A percentile compares a stretch with the other conserved stretches of the same genome.
Evolutionary conservation across 495 filamentous ascomycete species (phyloP).

Genomic region (Podospora anserina): DNA sequence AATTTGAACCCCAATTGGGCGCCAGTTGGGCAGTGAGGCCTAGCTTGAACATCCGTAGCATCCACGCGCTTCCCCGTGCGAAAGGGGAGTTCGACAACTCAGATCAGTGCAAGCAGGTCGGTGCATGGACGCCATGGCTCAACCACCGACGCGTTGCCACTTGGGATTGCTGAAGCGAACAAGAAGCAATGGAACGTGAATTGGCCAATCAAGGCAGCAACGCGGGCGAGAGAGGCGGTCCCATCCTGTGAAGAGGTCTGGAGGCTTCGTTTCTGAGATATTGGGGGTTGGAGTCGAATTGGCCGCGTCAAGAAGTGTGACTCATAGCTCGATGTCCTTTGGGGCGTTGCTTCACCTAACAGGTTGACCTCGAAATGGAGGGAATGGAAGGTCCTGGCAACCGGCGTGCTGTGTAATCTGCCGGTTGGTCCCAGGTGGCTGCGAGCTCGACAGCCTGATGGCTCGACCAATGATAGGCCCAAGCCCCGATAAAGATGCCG

Average conservation of each 20-base stretch:
- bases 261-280: constrained; percentile 6
- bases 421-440: background rate
- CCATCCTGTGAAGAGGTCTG: constrained; percentile 13
- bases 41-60: background rate
- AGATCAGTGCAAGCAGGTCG: background rate
- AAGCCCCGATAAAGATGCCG: constrained; percentile 21
- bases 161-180: constrained; percentile 19
- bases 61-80: background rate
- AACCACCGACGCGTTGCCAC: constrained; percentile 18
- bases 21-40: constrained; percentile 30
- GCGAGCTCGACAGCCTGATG: background rate
- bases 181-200: constrained; percentile 26
- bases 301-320: constrained; percentile 13
- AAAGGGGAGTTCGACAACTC: background rate
- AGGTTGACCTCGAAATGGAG: background rate
- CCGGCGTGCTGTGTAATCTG: background rate
- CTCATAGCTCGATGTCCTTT: constrained; percentile 14
- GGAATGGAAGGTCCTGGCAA: background rate
- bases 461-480: constrained; percentile 20
- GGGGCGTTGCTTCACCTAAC: background rate
- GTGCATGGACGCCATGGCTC: background rate
- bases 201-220: constrained; percentile 28
- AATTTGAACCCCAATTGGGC: constrained; percentile 33
- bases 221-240: constrained; percentile 23
- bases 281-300: background rate